A percentile compares a stretch with the other conserved stretches of the same genome.
These are phyloP conservation scores for Fusarium sp. DNA, from an alignment of 2,329 filamentous ascomycete species.

Conservation along the genomic window DNA sequence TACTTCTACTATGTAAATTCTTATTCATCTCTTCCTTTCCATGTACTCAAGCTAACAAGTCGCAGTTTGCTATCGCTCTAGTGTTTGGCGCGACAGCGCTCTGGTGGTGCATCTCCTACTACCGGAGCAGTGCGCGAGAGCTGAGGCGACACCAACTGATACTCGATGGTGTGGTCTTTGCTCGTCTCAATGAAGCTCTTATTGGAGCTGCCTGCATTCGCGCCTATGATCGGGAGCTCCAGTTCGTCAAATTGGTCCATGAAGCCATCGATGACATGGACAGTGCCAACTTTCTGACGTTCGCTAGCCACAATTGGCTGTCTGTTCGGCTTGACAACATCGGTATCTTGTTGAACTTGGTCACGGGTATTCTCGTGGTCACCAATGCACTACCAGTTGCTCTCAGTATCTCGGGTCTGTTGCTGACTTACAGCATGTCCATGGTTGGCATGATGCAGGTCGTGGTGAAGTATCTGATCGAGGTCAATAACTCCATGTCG, in stretches of 20 bases:
- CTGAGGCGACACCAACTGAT: background rate
- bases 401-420: background rate
- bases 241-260: background rate
- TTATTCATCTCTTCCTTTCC: rapidly evolving
- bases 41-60: background rate
- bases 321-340: background rate
- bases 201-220: background rate
- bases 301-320: background rate
- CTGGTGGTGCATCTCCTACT: background rate
- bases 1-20: background rate
- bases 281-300: background rate
- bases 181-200: background rate
- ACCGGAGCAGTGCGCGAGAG: background rate
- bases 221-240: background rate
- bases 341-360: background rate
- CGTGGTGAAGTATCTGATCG: background rate
- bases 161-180: background rate
- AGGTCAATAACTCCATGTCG: conserved; percentile 1
- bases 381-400: background rate
- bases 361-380: background rate
- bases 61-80: background rate
- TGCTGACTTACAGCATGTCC: background rate
- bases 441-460: conserved; percentile 1
- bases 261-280: background rate
- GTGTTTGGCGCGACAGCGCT: background rate